A percentile compares a stretch with the other conserved stretches of the same genome.
phyloP scores from a whole-genome alignment of 306 rosid genomes.

The Lathyrus oleraceus region DNA sequence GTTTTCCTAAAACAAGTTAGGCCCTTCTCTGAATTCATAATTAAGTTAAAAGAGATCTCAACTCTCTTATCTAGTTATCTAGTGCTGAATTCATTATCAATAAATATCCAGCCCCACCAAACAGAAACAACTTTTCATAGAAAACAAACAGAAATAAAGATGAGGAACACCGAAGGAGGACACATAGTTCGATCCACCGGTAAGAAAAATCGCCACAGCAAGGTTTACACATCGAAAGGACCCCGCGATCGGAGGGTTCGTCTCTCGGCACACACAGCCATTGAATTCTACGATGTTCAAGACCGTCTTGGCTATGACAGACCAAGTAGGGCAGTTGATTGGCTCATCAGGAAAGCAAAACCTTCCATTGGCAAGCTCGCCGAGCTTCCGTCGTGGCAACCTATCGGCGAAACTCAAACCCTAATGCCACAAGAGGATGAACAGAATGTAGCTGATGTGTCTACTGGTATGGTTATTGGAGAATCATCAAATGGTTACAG shows the following conservation, averaged over 20 bases:
- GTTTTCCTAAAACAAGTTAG: no score
- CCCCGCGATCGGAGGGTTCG: slow-evolving; percentile 75
- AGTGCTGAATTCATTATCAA: not conserved
- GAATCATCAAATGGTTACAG: slow-evolving; percentile 47
- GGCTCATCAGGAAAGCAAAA: slow-evolving; percentile 85
- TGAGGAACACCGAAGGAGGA: slow-evolving; percentile 64
- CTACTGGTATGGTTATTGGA: not conserved
- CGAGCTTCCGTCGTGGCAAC: slow-evolving; percentile 71
- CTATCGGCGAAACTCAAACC: slow-evolving; percentile 4
- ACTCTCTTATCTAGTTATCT: no score
- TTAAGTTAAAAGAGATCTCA: no score
- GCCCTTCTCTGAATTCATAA: no score
- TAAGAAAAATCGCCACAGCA: slow-evolving; percentile 76
- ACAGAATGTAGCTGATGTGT: not conserved
- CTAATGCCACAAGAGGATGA: slow-evolving; percentile 27
- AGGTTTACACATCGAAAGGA: slow-evolving; percentile 76
- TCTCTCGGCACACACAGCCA: slow-evolving; percentile 81
- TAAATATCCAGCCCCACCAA: slow-evolving; percentile 29
- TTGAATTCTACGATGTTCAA: slow-evolving; percentile 85
- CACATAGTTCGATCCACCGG: slow-evolving; percentile 77
- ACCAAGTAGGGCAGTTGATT: slow-evolving; percentile 85
- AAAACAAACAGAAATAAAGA: slow-evolving; percentile 41
- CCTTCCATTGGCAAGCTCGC: slow-evolving; percentile 72
- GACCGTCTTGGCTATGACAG: slow-evolving; percentile 84
- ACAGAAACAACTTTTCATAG: slow-evolving; percentile 7